Percentiles rank a stretch among this genome's conserved stretches.
phyloP scores from a whole-genome alignment of 148 eudicot genomes.

The Cornus suecica region DNA sequence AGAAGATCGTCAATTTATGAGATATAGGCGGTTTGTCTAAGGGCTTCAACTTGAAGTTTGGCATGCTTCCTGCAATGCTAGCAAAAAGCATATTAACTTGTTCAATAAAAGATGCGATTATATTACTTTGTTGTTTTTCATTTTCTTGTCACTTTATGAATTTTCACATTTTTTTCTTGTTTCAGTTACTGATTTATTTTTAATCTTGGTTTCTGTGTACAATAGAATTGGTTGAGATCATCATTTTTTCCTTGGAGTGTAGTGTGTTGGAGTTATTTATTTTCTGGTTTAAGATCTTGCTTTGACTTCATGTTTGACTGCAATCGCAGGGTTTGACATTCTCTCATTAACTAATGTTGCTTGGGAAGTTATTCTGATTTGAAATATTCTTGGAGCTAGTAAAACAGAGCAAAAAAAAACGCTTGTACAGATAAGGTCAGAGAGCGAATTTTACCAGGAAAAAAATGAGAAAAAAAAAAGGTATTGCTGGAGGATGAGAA shows the following conservation, averaged over 20 bases:
- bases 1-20: not conserved
- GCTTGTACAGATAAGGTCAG: not conserved
- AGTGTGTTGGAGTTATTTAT: not conserved
- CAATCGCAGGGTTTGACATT: slow-evolving; percentile 11
- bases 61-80: not conserved
- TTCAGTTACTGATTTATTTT: not conserved
- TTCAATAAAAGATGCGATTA: not conserved
- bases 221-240: not conserved
- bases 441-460: not conserved
- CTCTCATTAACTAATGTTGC: not conserved
- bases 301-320: slow-evolving; percentile 9
- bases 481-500: not conserved
- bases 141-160: not conserved
- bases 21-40: not conserved
- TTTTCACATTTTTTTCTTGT: not conserved
- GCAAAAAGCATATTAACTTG: too few relatives aligned
- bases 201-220: not conserved
- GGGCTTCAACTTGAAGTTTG: not conserved
- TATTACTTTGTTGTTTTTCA: not conserved
- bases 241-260: not conserved
- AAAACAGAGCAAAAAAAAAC: not conserved
- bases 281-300: not conserved
- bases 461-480: not conserved
- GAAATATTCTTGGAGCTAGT: not conserved
- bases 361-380: not conserved